Conservation (phyloP, 345 rosid genomes). For the Gossypium rotundifolium region DNA sequence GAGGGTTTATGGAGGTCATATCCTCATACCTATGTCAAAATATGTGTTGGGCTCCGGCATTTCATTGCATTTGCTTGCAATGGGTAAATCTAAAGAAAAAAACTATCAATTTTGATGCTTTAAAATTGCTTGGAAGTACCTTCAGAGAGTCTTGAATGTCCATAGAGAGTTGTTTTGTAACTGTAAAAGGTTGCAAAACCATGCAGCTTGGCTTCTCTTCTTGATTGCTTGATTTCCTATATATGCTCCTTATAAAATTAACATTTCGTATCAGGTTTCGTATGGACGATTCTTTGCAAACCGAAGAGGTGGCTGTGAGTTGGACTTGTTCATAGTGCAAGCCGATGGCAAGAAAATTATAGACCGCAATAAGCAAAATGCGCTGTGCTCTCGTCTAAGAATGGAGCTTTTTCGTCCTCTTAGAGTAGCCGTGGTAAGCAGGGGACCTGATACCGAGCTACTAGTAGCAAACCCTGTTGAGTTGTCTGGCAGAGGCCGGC, state of each 20-base stretch:
- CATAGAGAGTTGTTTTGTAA: neutral
- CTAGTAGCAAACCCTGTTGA: slow-evolving; percentile 78
- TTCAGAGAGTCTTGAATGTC: neutral
- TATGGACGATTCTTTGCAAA: slow-evolving; percentile 58
- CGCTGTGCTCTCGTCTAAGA: slow-evolving; percentile 51
- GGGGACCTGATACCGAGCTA: slow-evolving; percentile 64
- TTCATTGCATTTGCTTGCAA: neutral
- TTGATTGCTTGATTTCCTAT: neutral
- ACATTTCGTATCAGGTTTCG: slow-evolving; percentile 33
- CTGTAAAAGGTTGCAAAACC: neutral
- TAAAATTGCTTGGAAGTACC: neutral
- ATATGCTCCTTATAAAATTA: neutral
- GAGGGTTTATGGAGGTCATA: neutral
- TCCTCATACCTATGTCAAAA: neutral
- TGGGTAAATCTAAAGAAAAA: neutral
- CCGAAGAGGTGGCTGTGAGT: slow-evolving; percentile 39
- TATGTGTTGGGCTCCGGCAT: neutral
- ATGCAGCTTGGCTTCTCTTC: neutral
- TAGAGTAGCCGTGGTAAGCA: slow-evolving; percentile 49
- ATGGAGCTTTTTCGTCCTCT: slow-evolving; percentile 59
- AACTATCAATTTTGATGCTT: neutral
- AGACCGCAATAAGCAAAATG: slow-evolving; percentile 49
- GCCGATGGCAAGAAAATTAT: slow-evolving; percentile 60
- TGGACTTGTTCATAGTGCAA: slow-evolving; percentile 57
- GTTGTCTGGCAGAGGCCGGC: slow-evolving; percentile 61